Percentiles rank a stretch among this genome's conserved stretches.
Conservation (phyloP, 768 basidiomycete genomes). For the Clitopilus hobsonii region DNA sequence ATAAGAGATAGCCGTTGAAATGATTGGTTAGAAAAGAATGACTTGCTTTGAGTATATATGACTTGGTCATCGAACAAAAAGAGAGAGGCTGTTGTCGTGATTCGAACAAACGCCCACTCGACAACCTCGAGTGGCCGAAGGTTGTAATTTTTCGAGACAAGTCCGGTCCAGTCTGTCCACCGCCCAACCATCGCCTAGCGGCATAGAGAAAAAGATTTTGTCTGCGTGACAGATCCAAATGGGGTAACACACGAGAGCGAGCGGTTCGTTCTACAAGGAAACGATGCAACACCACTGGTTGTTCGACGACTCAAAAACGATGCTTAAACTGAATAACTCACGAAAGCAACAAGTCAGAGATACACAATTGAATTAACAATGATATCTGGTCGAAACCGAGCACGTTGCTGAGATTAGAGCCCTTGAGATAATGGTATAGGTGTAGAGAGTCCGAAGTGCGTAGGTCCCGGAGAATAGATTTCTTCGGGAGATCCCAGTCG, state of each 20-base stretch:
- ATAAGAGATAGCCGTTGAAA: slow-evolving; percentile 1
- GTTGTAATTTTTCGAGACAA: neutral
- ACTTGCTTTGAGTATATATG: slow-evolving; percentile 1
- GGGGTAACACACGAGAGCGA: neutral
- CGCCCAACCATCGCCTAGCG: neutral
- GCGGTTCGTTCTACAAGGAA: neutral
- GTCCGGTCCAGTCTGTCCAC: neutral
- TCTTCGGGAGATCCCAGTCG: neutral
- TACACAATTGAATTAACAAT: neutral
- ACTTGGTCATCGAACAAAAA: neutral
- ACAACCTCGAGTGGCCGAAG: slow-evolving; percentile 1
- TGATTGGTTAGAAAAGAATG: slow-evolving; percentile 5
- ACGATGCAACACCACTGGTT: neutral
- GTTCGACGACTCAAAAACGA: neutral
- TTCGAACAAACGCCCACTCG: slow-evolving; percentile 1
- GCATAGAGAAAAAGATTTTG: neutral
- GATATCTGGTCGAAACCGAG: neutral
- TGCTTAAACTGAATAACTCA: neutral
- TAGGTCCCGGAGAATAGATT: neutral
- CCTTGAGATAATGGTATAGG: neutral
- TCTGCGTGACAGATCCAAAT: slow-evolving; percentile 1
- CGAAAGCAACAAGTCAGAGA: neutral
- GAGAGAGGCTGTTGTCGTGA: neutral
- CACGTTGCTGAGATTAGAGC: neutral
- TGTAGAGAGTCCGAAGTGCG: neutral